phyloP scores from a whole-genome alignment of 148 eudicot species.

The Salicornia ramosissima region DNA sequence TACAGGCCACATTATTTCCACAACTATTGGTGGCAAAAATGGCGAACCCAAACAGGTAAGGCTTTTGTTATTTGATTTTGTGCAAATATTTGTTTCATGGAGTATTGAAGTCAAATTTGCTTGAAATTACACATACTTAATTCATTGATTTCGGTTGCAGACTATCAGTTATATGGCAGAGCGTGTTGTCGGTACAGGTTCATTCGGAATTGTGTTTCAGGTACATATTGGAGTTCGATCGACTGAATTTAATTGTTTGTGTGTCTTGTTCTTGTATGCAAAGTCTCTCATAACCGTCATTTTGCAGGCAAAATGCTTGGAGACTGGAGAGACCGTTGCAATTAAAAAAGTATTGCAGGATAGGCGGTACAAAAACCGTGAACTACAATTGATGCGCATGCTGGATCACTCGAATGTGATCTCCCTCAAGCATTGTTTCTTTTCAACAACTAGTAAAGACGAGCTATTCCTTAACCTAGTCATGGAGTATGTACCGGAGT shows the following conservation, averaged over 20 bases:
- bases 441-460: slow-evolving; percentile 70
- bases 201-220: slow-evolving; percentile 85
- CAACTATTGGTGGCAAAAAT: slow-evolving; percentile 82
- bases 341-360: slow-evolving; percentile 83
- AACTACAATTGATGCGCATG: slow-evolving; percentile 70
- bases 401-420: slow-evolving; percentile 74
- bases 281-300: slow-evolving; percentile 1
- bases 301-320: slow-evolving; percentile 74
- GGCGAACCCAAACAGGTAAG: slow-evolving; percentile 86
- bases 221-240: slow-evolving; percentile 20
- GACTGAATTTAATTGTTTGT: background rate
- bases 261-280: background rate
- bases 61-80: background rate
- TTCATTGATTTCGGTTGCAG: slow-evolving; percentile 34
- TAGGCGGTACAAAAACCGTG: slow-evolving; percentile 72
- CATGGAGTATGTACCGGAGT: slow-evolving; percentile 85
- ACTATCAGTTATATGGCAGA: slow-evolving; percentile 88
- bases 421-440: slow-evolving; percentile 76
- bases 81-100: background rate
- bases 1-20: slow-evolving; percentile 83
- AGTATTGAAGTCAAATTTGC: background rate
- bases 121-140: background rate
- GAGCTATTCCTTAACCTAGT: slow-evolving; percentile 79
- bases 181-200: slow-evolving; percentile 85
- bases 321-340: slow-evolving; percentile 76